Base-by-base conservation (phyloP, 208 protist genomes). In the Leishmania lainsoni region DNA sequence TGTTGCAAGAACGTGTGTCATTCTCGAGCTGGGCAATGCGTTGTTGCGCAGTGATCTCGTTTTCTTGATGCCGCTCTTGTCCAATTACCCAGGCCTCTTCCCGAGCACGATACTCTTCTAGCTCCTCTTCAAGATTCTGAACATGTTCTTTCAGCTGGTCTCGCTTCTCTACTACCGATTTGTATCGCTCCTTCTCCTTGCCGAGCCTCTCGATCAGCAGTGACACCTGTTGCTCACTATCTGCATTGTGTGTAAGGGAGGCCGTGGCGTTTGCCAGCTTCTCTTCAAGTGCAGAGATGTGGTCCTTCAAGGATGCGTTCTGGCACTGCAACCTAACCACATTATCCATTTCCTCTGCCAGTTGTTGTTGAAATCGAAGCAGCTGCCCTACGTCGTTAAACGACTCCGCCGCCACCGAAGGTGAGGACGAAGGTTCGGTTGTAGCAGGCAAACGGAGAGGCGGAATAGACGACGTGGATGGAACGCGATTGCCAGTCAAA, bases 271-370 rank as follows among this genome's bases (percentile, higher is more conserved):
- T 81, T 1, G 75, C 73, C 17, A 93, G 63, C 71, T 93, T 78
- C 45, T 48, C 75, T 66, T 88, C 85, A 12, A 93, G 59, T 5
- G 42, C 32, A 9, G 48, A 74, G 35, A 92, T 66, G 35, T 81
- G 81, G 2, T 58, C 66, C 22, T 73, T 63, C 73, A 92, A 79
- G 3, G 39, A 22, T 2, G 80, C 45, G 52, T 92, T 94, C 51
- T 89, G 81, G 8, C 81, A 58, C 39, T 84, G 78, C 29, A 96
- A 75, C 39, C n/a, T 49, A 14, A 78, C 56, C 10, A 79, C 83
- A 14, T 61, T 76, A 61, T 90, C 85, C 91, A 95, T 93, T 83
- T 95, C 91, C 63, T 92, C 90, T 5, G 90, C 90, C 12, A 95
- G 78, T 71, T 91, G 84, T 52, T 84, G 85, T 75, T 97, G 91